These are phyloP conservation scores for Bipolaris oryzae DNA, from an alignment of 2,329 filamentous ascomycete species.

Conservation along the genomic window DNA sequence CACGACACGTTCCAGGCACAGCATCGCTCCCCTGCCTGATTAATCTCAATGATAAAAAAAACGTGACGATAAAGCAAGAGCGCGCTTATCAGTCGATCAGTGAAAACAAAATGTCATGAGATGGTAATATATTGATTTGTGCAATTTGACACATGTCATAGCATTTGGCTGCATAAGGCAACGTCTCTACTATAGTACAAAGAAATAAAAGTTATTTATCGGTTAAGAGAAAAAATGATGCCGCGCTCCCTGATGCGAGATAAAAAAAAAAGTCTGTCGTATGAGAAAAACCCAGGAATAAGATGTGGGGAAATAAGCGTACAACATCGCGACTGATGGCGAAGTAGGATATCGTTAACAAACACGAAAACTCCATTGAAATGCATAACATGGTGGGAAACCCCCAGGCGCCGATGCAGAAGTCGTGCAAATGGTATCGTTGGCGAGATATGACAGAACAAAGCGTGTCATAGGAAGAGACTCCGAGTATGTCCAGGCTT, in stretches of 20 bases:
- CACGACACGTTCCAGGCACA: constrained; percentile 28
- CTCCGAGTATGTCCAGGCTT: constrained; percentile 13
- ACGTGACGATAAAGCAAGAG: no score
- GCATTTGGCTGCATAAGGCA: constrained; percentile 30
- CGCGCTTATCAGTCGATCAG: no score
- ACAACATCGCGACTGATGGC: constrained; percentile 20
- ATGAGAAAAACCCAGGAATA: constrained; percentile 1
- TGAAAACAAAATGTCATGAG: constrained; percentile 4
- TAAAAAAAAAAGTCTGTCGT: constrained; percentile 1
- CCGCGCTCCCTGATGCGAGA: constrained; percentile 15
- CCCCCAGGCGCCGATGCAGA: constrained; percentile 19
- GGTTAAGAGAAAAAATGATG: constrained; percentile 5
- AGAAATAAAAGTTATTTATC: constrained; percentile 22
- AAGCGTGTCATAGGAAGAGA: constrained; percentile 28
- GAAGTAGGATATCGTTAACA: constrained; percentile 20
- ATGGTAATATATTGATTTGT: constrained; percentile 26
- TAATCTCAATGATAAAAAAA: constrained; percentile 15
- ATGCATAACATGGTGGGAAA: constrained; percentile 18
- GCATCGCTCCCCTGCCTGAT: constrained; percentile 12
- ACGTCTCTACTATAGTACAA: constrained; percentile 38
- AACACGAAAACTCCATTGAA: constrained; percentile 21
- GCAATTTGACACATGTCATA: constrained; percentile 28
- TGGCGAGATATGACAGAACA: constrained; percentile 19
- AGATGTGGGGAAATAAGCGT: constrained; percentile 13
- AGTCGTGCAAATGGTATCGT: constrained; percentile 30